Percentiles rank a stretch among this genome's conserved stretches.
Conservation (phyloP, 2,329 filamentous ascomycete genomes). For the Aspergillus neotritici region DNA sequence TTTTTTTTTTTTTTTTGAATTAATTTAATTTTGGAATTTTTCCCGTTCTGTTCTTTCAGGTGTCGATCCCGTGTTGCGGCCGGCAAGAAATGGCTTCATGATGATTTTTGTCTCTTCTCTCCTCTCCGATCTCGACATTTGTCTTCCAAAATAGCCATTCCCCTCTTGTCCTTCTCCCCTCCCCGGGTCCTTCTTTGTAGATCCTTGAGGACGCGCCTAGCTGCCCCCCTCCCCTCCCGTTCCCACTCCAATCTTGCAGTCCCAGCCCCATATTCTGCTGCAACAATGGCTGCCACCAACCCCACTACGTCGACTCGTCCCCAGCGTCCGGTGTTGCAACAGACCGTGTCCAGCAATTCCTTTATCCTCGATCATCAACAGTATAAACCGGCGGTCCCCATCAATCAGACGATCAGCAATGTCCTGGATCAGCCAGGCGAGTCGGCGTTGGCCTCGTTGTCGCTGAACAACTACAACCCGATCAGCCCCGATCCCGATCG, state of each 20-base stretch:
- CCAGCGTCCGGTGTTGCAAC: slow-evolving; percentile 39
- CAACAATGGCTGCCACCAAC: slow-evolving; percentile 28
- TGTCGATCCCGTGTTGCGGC: too few relatives aligned
- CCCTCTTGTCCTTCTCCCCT: background rate
- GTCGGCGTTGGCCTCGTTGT: slow-evolving; percentile 18
- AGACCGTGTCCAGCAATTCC: slow-evolving; percentile 39
- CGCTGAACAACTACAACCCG: slow-evolving; percentile 29
- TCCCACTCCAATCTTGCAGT: background rate
- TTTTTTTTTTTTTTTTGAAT: too few relatives aligned
- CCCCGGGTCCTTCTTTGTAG: slow-evolving; percentile 2
- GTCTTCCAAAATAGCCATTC: too few relatives aligned
- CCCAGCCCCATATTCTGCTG: background rate
- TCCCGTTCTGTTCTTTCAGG: too few relatives aligned
- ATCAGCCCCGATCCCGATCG: slow-evolving; percentile 36
- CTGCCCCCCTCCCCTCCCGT: background rate
- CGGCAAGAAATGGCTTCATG: too few relatives aligned
- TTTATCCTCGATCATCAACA: slow-evolving; percentile 47
- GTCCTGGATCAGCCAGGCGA: slow-evolving; percentile 30
- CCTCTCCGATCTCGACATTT: background rate
- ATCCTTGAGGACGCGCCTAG: too few relatives aligned
- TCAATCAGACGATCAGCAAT: slow-evolving; percentile 33
- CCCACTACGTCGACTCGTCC: slow-evolving; percentile 23
- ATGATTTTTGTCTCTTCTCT: background rate
- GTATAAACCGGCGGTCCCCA: slow-evolving; percentile 37
- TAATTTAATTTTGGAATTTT: too few relatives aligned